Conservation (phyloP, 306 rosid species). For the Castanea mollissima region DNA sequence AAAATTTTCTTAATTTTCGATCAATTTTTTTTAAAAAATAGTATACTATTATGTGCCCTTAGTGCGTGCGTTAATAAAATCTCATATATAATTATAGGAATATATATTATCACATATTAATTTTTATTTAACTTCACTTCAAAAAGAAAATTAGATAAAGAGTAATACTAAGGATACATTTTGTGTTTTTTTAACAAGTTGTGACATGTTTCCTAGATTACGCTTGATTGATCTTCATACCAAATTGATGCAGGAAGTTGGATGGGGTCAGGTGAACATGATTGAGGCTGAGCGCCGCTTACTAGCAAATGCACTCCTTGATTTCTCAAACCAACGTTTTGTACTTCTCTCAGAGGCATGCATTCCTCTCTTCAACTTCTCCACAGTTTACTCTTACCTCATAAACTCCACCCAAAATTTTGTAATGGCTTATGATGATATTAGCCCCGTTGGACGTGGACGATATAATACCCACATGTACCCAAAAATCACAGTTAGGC, state of each 20-base stretch:
- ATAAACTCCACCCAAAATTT: constrained; percentile 49
- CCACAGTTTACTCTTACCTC: constrained; percentile 60
- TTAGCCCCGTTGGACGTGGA: constrained; percentile 59
- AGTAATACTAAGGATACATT: no score
- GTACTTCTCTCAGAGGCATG: constrained; percentile 77
- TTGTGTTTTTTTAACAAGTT: no score
- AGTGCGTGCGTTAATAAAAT: no score
- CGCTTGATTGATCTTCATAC: background rate
- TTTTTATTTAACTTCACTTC: no score
- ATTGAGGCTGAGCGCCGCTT: constrained; percentile 81
- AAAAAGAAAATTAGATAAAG: no score
- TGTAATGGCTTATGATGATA: constrained; percentile 62
- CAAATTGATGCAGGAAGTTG: constrained; percentile 48
- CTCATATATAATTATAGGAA: no score
- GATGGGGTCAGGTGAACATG: constrained; percentile 85
- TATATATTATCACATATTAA: no score
- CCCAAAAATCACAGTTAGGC: constrained; percentile 41
- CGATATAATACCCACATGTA: constrained; percentile 55
- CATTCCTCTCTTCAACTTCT: constrained; percentile 81
- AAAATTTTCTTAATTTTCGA: no score
- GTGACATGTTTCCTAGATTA: no score
- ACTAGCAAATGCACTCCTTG: constrained; percentile 76
- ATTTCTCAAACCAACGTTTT: constrained; percentile 72
- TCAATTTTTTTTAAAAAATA: no score
- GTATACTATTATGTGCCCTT: no score